phyloP scores from a whole-genome alignment of 2,329 filamentous ascomycete genomes.

The Coniella vitis region DNA sequence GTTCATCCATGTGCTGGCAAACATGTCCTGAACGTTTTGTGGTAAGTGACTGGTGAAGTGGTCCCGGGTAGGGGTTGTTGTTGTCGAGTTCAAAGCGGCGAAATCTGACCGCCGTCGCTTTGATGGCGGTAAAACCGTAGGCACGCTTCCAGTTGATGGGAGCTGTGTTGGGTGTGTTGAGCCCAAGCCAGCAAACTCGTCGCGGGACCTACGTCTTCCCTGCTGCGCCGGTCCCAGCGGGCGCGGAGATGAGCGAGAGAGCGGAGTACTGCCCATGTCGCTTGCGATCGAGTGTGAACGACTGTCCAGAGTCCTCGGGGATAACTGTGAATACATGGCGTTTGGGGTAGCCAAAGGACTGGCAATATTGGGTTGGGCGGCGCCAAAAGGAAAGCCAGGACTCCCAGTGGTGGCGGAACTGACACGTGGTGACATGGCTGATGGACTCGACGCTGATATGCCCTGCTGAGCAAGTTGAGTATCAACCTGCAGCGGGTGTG shows the following conservation, averaged over 20 bases:
- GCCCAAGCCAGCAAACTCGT: background rate
- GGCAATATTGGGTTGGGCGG: background rate
- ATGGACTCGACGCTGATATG: background rate
- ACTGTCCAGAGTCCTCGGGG: background rate
- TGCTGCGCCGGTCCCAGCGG: background rate
- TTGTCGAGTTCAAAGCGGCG: background rate
- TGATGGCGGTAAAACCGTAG: background rate
- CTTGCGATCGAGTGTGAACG: background rate
- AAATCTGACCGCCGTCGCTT: slow-evolving; percentile 1
- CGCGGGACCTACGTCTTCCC: background rate
- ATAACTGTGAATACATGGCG: background rate
- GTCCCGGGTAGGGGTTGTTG: background rate
- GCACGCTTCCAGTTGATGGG: background rate
- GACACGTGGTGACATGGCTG: background rate
- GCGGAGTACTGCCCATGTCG: background rate
- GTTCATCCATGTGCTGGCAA: background rate
- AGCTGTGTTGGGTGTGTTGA: background rate
- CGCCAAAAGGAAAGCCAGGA: background rate
- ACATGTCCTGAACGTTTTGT: slow-evolving; percentile 5
- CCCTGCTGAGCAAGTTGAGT: background rate
- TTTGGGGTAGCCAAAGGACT: background rate
- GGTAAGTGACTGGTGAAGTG: slow-evolving; percentile 8
- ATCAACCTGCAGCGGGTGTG: background rate
- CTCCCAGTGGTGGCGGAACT: background rate
- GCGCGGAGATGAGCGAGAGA: background rate